Percentiles rank a stretch among this genome's conserved stretches.
phyloP scores from a whole-genome alignment of 2,329 filamentous ascomycete genomes.

The Trichoderma simmonsii region DNA sequence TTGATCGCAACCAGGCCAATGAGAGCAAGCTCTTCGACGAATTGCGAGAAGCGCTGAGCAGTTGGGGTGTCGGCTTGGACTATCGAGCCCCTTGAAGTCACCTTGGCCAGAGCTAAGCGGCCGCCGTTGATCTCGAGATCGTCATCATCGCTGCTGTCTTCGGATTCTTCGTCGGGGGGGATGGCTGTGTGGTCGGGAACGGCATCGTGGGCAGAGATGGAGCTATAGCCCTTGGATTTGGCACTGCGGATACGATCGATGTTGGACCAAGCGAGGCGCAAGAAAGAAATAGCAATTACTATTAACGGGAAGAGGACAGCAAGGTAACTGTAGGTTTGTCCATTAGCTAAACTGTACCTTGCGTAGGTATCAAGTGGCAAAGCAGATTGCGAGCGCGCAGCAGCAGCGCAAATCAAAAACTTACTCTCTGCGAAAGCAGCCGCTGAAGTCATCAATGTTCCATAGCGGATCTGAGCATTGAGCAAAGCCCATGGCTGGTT shows the following conservation, averaged over 20 bases:
- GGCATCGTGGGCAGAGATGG: constrained; percentile 45
- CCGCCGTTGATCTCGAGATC: constrained; percentile 58
- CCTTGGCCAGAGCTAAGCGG: constrained; percentile 56
- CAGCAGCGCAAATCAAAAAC: constrained; percentile 31
- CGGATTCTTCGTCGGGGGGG: constrained; percentile 44
- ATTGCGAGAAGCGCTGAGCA: constrained; percentile 66
- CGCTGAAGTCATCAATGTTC: constrained; percentile 61
- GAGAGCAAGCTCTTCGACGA: constrained; percentile 73
- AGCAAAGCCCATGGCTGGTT: constrained; percentile 40
- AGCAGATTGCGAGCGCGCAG: not conserved
- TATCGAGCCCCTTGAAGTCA: constrained; percentile 59
- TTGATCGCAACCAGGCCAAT: constrained; percentile 69
- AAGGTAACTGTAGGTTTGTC: constrained; percentile 32
- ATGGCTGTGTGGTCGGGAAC: constrained; percentile 50
- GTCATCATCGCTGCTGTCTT: constrained; percentile 53
- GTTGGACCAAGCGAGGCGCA: constrained; percentile 60
- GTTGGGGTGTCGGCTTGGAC: constrained; percentile 73
- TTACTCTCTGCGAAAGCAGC: constrained; percentile 66
- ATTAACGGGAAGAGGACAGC: constrained; percentile 75
- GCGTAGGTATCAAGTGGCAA: not conserved
- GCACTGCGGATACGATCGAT: constrained; percentile 53
- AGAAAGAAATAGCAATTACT: constrained; percentile 66
- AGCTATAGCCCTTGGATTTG: constrained; percentile 53
- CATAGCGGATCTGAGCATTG: constrained; percentile 58
- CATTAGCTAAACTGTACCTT: constrained; percentile 1